A percentile compares a stretch with the other conserved stretches of the same genome.
phyloP scores from a whole-genome alignment of 495 filamentous ascomycete species.

The Entonaema liquescens region DNA sequence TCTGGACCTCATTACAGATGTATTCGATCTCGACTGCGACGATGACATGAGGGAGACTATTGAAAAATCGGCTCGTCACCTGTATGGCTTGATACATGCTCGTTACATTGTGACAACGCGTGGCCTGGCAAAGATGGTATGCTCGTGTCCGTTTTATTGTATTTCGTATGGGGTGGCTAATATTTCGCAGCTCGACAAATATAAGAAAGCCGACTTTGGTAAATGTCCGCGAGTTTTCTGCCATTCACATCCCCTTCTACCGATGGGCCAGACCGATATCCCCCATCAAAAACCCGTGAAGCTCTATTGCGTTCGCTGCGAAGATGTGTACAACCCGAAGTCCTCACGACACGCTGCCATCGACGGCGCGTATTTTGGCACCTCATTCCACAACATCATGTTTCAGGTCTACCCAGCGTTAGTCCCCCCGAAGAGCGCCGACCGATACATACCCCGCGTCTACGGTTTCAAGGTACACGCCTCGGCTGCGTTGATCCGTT shows the following conservation, averaged over 20 bases:
- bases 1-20: constrained; percentile 98
- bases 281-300: constrained; percentile 88
- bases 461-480: constrained; percentile 97
- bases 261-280: constrained; percentile 90
- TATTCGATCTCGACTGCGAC: constrained; percentile 98
- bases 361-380: constrained; percentile 97
- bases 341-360: constrained; percentile 94
- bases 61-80: constrained; percentile 94
- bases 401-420: constrained; percentile 97
- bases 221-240: constrained; percentile 98
- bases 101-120: constrained; percentile 97
- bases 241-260: constrained; percentile 87
- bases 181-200: constrained; percentile 86
- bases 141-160: constrained; percentile 23
- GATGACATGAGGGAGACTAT: constrained; percentile 98
- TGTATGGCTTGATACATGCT: constrained; percentile 96
- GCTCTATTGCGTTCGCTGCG: constrained; percentile 95
- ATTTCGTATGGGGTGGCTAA: not conserved
- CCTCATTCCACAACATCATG: constrained; percentile 97
- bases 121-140: constrained; percentile 95
- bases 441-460: constrained; percentile 86
- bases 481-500: constrained; percentile 83
- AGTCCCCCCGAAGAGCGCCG: constrained; percentile 82
- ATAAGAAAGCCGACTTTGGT: constrained; percentile 97
- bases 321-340: constrained; percentile 99